Evolutionary conservation across 768 basidiomycete species (phyloP), one percentile per base, ranked within the genome.

Genomic region (Trametes meyenii): DNA sequence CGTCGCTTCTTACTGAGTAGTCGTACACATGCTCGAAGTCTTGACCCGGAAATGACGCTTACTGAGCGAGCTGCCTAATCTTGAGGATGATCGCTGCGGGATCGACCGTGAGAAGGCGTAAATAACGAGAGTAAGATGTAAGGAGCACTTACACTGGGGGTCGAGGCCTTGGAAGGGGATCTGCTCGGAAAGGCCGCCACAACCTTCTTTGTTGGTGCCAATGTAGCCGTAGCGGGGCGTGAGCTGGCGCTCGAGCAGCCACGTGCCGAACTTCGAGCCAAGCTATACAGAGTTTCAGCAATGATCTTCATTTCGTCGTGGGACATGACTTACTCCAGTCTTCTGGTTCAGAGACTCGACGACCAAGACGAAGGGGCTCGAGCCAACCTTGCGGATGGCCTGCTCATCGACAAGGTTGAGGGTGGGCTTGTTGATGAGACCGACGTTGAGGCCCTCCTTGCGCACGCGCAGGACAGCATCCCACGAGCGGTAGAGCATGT

Each of bases 301-400:
- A 49, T 13, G 3, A 33, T 19, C 11, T 16, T 12, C 13, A 21
- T 2, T 3, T 11, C 5, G 43, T 16, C 11, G 6, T 17, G 13
- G 10, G 1, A 10, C 8, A 48, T 26, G 10, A 72, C 78, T 54
- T 71, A 82, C 78, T n/a, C 92, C 93, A 8, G 92, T 95, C 85
- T 92, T 93, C 76, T 89, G 89, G 78, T 91, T 94, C 58, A 90
- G 79, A 17, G 90, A 89, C 77, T 95, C 93, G 16, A 89, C 91
- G 42, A 95, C 85, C 33, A 95, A 81, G 29, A 94, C 91, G 73
- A 94, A 94, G 19, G 83, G 83, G 66, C 83, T 88, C 24, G 78
- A 67, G 8, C 93, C 93, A 46, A 90, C 82, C 79, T 91, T 90
- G 72, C 70, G 79, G 66, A 90, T 85, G 19, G 87, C 85, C 78